Percentiles rank a stretch among this genome's conserved stretches.
Conservation (phyloP, 768 basidiomycete species). For the Candolleomyces eurysporus region DNA sequence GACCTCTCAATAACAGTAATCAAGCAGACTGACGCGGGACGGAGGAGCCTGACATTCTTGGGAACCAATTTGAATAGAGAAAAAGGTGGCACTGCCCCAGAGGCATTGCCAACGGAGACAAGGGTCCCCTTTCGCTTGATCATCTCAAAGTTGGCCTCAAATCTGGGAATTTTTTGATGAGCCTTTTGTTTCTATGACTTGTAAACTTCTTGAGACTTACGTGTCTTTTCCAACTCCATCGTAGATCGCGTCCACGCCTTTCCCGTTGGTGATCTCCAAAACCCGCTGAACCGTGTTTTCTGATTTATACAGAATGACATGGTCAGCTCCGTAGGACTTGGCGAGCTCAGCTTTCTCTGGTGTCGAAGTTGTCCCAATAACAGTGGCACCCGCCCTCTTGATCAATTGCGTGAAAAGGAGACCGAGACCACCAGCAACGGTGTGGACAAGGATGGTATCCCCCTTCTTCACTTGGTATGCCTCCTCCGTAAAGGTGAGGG, state of each 20-base stretch:
- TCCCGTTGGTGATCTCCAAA: constrained; percentile 70
- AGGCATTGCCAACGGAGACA: constrained; percentile 90
- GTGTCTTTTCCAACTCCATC: constrained; percentile 99
- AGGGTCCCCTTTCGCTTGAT: constrained; percentile 86
- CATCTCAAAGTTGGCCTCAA: constrained; percentile 78
- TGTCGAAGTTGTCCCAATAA: constrained; percentile 92
- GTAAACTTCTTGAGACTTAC: constrained; percentile 40
- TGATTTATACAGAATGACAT: constrained; percentile 79
- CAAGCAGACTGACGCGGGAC: constrained; percentile 60
- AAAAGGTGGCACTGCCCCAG: constrained; percentile 78
- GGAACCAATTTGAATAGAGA: constrained; percentile 66
- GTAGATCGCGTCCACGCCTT: constrained; percentile 83
- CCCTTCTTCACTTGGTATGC: constrained; percentile 80
- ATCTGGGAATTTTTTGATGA: constrained; percentile 36
- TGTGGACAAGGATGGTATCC: constrained; percentile 83
- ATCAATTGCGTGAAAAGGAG: constrained; percentile 67
- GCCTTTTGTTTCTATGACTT: background rate
- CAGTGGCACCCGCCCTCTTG: constrained; percentile 73
- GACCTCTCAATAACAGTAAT: background rate
- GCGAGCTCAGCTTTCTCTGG: constrained; percentile 81
- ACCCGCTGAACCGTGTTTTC: constrained; percentile 76
- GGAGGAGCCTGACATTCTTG: constrained; percentile 79
- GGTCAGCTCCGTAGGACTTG: constrained; percentile 74
- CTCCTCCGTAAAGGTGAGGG: constrained; percentile 75
- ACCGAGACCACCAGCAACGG: constrained; percentile 89